A percentile compares a stretch with the other conserved stretches of the same genome.
Conservation (phyloP, 495 filamentous ascomycete genomes). For the Symbiotaphrina buchneri region DNA sequence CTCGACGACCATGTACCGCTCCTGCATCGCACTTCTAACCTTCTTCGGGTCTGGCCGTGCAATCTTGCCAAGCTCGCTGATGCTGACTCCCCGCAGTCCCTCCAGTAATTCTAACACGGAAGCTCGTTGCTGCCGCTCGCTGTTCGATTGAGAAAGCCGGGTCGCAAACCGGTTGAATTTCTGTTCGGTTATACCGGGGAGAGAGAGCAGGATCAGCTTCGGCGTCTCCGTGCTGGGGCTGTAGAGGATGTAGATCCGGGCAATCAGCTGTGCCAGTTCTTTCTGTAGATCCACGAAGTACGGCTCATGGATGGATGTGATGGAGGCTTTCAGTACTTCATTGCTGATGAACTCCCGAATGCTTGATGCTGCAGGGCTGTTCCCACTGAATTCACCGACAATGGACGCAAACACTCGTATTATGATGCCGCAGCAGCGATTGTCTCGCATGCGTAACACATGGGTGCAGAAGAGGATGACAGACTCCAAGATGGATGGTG, state of each 20-base stretch:
- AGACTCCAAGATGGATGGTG: conserved; percentile 59
- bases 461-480: conserved; percentile 82
- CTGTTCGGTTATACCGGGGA: conserved; percentile 31
- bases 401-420: conserved; percentile 66
- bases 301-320: conserved; percentile 75
- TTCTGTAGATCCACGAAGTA: conserved; percentile 96
- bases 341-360: conserved; percentile 82
- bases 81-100: conserved; percentile 66
- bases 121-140: conserved; percentile 54
- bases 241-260: conserved; percentile 60
- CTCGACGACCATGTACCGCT: conserved; percentile 17
- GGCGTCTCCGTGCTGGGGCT: conserved; percentile 35
- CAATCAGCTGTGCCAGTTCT: conserved; percentile 74
- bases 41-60: conserved; percentile 28
- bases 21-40: conserved; percentile 17
- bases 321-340: conserved; percentile 61
- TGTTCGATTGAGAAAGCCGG: conserved; percentile 24
- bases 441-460: conserved; percentile 75
- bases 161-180: conserved; percentile 39
- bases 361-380: conserved; percentile 30
- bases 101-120: conserved; percentile 73
- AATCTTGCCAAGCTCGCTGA: conserved; percentile 82
- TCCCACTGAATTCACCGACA: conserved; percentile 47
- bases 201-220: conserved; percentile 25
- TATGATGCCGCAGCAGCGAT: conserved; percentile 67